Percentiles rank a stretch among this genome's conserved stretches.
Evolutionary conservation across 1,139 yeast genomes (phyloP).

Genomic region (Suhomyces guaymorum): DNA sequence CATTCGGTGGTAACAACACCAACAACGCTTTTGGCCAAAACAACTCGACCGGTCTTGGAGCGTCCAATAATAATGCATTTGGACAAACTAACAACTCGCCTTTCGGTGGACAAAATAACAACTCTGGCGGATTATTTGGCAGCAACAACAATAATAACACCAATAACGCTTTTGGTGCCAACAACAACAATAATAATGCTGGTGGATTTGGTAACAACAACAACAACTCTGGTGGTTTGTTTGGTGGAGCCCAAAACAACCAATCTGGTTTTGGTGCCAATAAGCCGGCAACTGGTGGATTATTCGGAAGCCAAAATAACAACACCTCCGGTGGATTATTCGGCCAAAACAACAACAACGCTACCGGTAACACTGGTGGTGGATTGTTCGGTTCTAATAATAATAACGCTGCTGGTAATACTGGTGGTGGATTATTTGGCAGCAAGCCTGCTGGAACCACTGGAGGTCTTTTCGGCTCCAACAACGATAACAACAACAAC

Average conservation of each 20-base stretch:
- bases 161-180: constrained; percentile 19
- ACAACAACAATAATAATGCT: constrained; percentile 11
- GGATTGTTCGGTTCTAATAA: constrained; percentile 40
- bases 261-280: constrained; percentile 14
- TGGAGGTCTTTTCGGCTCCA: constrained; percentile 28
- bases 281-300: constrained; percentile 26
- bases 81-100: constrained; percentile 17
- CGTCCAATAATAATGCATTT: constrained; percentile 22
- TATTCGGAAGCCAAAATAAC: constrained; percentile 29
- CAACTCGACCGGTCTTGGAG: no score
- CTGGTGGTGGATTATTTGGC: constrained; percentile 25
- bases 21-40: constrained; percentile 26
- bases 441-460: constrained; percentile 12
- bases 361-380: constrained; percentile 20
- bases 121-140: constrained; percentile 27
- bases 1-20: constrained; percentile 17
- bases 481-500: constrained; percentile 17
- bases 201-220: constrained; percentile 6
- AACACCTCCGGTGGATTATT: constrained; percentile 24
- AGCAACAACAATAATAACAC: constrained; percentile 17
- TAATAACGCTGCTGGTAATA: constrained; percentile 11
- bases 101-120: constrained; percentile 17
- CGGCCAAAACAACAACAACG: constrained; percentile 19
- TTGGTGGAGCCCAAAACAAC: constrained; percentile 13
- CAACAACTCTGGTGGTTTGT: constrained; percentile 17